Evolutionary conservation across 306 rosid species (phyloP), one percentile per base, ranked within the genome.

Genomic region (Pyrus bretschneideri): DNA sequence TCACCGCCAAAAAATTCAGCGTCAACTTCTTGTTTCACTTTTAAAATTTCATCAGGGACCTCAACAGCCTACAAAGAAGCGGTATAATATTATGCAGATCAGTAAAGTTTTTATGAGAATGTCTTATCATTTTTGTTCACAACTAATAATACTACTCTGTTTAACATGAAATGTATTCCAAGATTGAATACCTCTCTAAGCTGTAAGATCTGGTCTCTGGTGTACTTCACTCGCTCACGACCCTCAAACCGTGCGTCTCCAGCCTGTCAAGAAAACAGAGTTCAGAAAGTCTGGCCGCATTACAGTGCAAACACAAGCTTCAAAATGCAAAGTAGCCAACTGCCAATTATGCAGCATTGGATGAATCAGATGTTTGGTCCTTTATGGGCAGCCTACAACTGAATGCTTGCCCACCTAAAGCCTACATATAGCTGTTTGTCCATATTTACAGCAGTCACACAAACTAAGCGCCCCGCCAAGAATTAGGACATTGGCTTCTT

Each of bases 231-330:
- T 8, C 83, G 88, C 75, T 96, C 98, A 31, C 81, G 96, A 62
- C 94, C 92, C 77, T 96, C 99, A 80, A 92, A 92, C 75, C 96
- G 85, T 6, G 91, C 71, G 74, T 96, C 99, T 80, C 96, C 99
- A 74, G 83, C 83, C 99, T 93, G 78, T 69, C 80, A 76, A 79
- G 64, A 18, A 40, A 18, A 40, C 83, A 58, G 10, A 25, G 27
- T 25, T 60, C 15, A 40, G 29, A 60, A 15, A 22, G 23, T 61
- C 27, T 40, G 69, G 29, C 21, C n/a, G 11, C 14, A 22, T 25
- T 60, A 38, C 29, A 25, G 55, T 6, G 55, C 54, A 49, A 49
- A 5, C 71, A 22, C 19, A 42, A 46, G 51, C 49, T 55, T 40
- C 49, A 25, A 31, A 30, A 54, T 30, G 65, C 31, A 71, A 71